Evolutionary conservation across 2,329 filamentous ascomycete species (phyloP).

Genomic region (Berkeleyomyces basicola): DNA sequence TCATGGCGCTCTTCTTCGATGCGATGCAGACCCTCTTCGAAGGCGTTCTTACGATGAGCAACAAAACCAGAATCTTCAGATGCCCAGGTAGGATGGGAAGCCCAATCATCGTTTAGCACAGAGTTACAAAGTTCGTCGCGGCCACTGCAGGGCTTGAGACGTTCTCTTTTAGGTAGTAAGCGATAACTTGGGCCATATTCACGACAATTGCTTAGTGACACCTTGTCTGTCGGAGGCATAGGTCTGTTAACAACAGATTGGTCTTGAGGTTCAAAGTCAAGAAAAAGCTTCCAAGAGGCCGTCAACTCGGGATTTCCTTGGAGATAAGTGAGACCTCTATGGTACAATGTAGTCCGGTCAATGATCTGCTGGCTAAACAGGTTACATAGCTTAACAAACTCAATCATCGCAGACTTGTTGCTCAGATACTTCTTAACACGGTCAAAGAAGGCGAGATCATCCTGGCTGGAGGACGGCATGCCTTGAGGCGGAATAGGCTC

Average conservation of each 20-base stretch:
- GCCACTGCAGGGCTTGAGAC: conserved; percentile 80
- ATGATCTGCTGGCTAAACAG: conserved; percentile 88
- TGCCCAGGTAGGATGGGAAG: conserved; percentile 95
- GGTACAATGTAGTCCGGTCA: conserved; percentile 64
- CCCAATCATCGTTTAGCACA: conserved; percentile 95
- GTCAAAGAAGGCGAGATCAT: conserved; percentile 89
- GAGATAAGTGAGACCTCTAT: conserved; percentile 73
- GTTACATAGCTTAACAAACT: conserved; percentile 95
- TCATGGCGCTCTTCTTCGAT: conserved; percentile 98
- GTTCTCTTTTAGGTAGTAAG: conserved; percentile 75
- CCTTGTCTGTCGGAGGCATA: conserved; percentile 56
- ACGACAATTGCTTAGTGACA: conserved; percentile 90
- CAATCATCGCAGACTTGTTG: conserved; percentile 82
- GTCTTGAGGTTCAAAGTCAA: conserved; percentile 61
- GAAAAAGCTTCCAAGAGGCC: conserved; percentile 70
- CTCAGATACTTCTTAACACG: conserved; percentile 90
- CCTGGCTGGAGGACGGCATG: conserved; percentile 55
- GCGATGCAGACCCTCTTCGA: conserved; percentile 82
- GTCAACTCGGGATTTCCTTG: conserved; percentile 80
- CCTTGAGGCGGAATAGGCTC: conserved; percentile 68
- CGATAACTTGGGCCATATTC: conserved; percentile 94
- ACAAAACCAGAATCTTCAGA: conserved; percentile 97
- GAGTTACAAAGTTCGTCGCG: conserved; percentile 87
- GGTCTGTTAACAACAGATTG: conserved; percentile 65
- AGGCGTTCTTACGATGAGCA: conserved; percentile 90